Percentiles rank a stretch among this genome's conserved stretches.
Conservation (phyloP, 2,329 filamentous ascomycete genomes). For the Talaromyces piceae region DNA sequence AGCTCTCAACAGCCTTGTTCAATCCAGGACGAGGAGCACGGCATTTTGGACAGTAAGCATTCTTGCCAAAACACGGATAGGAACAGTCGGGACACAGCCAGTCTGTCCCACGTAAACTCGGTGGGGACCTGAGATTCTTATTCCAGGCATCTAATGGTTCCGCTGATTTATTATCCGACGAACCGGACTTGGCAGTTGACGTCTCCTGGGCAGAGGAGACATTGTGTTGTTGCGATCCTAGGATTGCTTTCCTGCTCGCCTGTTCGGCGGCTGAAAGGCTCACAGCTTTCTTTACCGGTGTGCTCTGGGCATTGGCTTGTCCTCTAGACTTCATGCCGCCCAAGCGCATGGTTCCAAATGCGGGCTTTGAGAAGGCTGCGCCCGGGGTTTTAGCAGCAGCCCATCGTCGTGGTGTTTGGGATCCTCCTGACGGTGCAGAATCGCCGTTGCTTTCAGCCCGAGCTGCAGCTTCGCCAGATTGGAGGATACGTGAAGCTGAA, state of each 20-base stretch:
- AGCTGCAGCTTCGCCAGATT: conserved; percentile 23
- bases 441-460: conserved; percentile 15
- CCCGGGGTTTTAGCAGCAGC: not conserved
- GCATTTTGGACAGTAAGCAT: conserved; percentile 22
- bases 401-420: not conserved
- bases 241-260: conserved; percentile 23
- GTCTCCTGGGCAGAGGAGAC: not conserved
- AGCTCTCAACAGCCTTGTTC: conserved; percentile 6
- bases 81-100: conserved; percentile 24
- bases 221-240: conserved; percentile 3
- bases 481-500: conserved; percentile 19
- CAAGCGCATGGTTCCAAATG: not conserved
- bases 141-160: no score
- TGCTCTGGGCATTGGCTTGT: conserved; percentile 16
- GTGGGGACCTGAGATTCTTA: not conserved
- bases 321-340: not conserved
- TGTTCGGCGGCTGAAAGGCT: conserved; percentile 26
- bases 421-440: conserved; percentile 4
- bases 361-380: not conserved
- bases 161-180: not conserved
- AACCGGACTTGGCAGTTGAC: not conserved
- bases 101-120: conserved; percentile 11
- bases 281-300: conserved; percentile 15
- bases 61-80: conserved; percentile 16
- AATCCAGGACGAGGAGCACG: conserved; percentile 17